phyloP scores from a whole-genome alignment of 768 basidiomycete species.

The Boletus rubroflammeus region DNA sequence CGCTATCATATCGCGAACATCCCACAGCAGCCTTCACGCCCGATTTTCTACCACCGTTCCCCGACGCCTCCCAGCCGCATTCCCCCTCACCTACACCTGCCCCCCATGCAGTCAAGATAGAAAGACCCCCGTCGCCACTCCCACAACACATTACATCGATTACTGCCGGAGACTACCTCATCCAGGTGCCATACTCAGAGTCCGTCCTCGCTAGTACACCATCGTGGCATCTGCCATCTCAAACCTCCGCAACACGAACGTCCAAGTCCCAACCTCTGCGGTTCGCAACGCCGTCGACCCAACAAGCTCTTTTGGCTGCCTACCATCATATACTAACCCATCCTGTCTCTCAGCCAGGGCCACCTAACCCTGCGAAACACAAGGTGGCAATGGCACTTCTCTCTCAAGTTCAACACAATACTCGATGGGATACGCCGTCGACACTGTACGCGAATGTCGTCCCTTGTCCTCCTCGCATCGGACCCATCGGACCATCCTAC shows the following conservation, averaged over 20 bases:
- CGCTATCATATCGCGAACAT: slow-evolving; percentile 31
- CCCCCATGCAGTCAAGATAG: slow-evolving; percentile 27
- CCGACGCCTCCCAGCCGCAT: slow-evolving; percentile 25
- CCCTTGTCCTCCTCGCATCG: slow-evolving; percentile 59
- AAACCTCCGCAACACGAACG: slow-evolving; percentile 24
- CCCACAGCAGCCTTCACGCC: slow-evolving; percentile 30
- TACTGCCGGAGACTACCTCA: slow-evolving; percentile 62
- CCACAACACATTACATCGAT: slow-evolving; percentile 41
- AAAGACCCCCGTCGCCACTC: slow-evolving; percentile 38
- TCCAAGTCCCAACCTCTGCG: slow-evolving; percentile 26
- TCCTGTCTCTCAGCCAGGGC: slow-evolving; percentile 48
- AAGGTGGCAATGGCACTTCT: slow-evolving; percentile 74
- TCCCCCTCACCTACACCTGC: slow-evolving; percentile 40
- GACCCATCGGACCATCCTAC: slow-evolving; percentile 63
- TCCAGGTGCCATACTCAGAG: slow-evolving; percentile 69
- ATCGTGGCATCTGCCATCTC: slow-evolving; percentile 66
- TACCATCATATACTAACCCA: slow-evolving; percentile 79
- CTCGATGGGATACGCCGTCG: slow-evolving; percentile 68
- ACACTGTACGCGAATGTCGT: slow-evolving; percentile 58
- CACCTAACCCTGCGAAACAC: slow-evolving; percentile 62
- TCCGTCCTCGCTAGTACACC: slow-evolving; percentile 64
- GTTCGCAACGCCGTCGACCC: slow-evolving; percentile 50
- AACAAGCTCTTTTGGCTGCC: slow-evolving; percentile 61
- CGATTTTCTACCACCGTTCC: slow-evolving; percentile 35
- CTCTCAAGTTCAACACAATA: slow-evolving; percentile 47